Evolutionary conservation across 805 yeast species (phyloP).

Genomic region (Wickerhamomyces alni): DNA sequence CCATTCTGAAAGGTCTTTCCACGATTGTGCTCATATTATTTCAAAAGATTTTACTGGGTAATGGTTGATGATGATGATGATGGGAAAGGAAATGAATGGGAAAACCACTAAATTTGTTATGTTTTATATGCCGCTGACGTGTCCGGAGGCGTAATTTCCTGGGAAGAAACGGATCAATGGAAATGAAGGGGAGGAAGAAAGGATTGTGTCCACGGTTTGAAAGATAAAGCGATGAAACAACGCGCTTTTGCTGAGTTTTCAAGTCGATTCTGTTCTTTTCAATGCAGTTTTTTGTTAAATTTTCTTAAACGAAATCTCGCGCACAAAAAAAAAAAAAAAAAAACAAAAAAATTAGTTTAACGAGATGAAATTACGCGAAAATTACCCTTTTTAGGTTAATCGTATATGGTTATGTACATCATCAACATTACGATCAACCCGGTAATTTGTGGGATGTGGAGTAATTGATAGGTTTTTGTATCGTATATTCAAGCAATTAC

Average conservation of each 20-base stretch:
- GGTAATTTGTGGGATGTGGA: too few relatives aligned
- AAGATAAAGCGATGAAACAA: not conserved
- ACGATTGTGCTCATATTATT: constrained; percentile 11
- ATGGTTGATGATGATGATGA: too few relatives aligned
- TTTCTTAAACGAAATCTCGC: not conserved
- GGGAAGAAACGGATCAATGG: too few relatives aligned
- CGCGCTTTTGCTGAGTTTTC: not conserved
- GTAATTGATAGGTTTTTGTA: too few relatives aligned
- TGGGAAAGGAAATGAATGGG: too few relatives aligned
- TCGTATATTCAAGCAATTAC: too few relatives aligned
- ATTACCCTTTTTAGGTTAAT: not conserved
- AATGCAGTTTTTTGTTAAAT: not conserved
- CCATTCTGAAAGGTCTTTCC: constrained; percentile 24
- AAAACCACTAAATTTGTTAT: not conserved
- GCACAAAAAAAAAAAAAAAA: too few relatives aligned
- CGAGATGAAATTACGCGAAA: not conserved
- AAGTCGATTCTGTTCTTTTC: not conserved
- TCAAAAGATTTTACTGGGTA: too few relatives aligned
- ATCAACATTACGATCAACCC: too few relatives aligned
- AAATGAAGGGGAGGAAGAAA: too few relatives aligned
- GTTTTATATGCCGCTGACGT: not conserved
- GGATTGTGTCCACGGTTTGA: not conserved
- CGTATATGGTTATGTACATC: not conserved
- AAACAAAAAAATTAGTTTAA: too few relatives aligned
- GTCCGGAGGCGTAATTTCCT: not conserved